A percentile compares a stretch with the other conserved stretches of the same genome.
These are phyloP conservation scores for Danielia oregonensis DNA, from an alignment of 805 yeast species.

Conservation along the genomic window DNA sequence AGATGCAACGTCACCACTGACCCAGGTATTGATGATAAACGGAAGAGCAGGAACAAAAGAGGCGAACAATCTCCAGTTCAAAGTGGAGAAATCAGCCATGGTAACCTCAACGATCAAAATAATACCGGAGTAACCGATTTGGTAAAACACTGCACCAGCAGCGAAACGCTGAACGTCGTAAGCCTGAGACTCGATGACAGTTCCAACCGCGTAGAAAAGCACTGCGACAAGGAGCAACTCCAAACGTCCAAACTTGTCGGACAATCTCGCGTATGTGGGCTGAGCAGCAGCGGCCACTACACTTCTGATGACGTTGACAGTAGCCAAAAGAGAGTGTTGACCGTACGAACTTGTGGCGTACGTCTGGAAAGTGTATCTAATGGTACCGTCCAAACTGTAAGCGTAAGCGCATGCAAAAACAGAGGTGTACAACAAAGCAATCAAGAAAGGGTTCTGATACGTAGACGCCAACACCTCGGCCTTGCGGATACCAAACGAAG, in stretches of 20 bases:
- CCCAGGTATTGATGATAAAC: constrained; percentile 75
- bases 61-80: constrained; percentile 67
- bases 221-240: constrained; percentile 47
- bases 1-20: constrained; percentile 54
- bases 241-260: constrained; percentile 66
- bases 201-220: constrained; percentile 58
- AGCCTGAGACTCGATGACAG: constrained; percentile 61
- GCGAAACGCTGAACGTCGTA: constrained; percentile 54
- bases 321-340: constrained; percentile 52
- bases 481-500: constrained; percentile 51
- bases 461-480: constrained; percentile 53
- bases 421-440: constrained; percentile 42
- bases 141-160: constrained; percentile 55
- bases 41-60: constrained; percentile 70
- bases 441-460: constrained; percentile 21
- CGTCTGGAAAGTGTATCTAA: constrained; percentile 46
- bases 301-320: constrained; percentile 54
- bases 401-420: constrained; percentile 55
- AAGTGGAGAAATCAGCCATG: constrained; percentile 61
- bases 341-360: constrained; percentile 55
- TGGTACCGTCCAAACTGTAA: constrained; percentile 54
- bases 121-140: constrained; percentile 58
- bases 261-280: constrained; percentile 58
- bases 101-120: constrained; percentile 53
- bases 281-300: constrained; percentile 68